phyloP scores from a whole-genome alignment of 2,329 filamentous ascomycete species.

The Aureobasidium uvarum region DNA sequence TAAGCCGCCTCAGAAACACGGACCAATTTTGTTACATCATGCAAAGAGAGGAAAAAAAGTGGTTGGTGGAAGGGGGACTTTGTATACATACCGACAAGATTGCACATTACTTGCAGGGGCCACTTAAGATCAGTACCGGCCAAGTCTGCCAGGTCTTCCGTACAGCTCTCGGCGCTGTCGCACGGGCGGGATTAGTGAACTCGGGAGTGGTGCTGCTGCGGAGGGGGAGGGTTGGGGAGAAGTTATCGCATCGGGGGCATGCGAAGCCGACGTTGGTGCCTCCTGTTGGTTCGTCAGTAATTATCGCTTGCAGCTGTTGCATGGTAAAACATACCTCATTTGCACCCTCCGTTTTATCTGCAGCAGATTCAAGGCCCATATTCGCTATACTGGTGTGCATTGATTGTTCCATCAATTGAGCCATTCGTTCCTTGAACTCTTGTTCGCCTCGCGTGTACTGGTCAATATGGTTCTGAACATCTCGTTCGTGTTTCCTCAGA shows the following conservation, averaged over 20 bases:
- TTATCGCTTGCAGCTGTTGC: not conserved
- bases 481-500: not conserved
- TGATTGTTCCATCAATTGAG: not conserved
- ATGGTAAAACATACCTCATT: not conserved
- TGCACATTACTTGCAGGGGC: no score
- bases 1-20: constrained; percentile 94
- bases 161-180: not conserved
- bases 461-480: not conserved
- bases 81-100: constrained; percentile 58
- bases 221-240: not conserved
- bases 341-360: not conserved
- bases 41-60: constrained; percentile 36
- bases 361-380: not conserved
- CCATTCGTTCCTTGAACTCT: not conserved
- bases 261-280: not conserved
- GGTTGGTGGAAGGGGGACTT: constrained; percentile 30
- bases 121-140: no score
- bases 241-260: not conserved
- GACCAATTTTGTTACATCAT: constrained; percentile 89
- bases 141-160: not conserved
- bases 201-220: not conserved
- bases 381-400: not conserved
- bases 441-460: not conserved
- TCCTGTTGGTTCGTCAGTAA: not conserved
- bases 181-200: not conserved